Evolutionary conservation across 2,329 filamentous ascomycete species (phyloP).

Genomic region (Epichloe coenophiala): DNA sequence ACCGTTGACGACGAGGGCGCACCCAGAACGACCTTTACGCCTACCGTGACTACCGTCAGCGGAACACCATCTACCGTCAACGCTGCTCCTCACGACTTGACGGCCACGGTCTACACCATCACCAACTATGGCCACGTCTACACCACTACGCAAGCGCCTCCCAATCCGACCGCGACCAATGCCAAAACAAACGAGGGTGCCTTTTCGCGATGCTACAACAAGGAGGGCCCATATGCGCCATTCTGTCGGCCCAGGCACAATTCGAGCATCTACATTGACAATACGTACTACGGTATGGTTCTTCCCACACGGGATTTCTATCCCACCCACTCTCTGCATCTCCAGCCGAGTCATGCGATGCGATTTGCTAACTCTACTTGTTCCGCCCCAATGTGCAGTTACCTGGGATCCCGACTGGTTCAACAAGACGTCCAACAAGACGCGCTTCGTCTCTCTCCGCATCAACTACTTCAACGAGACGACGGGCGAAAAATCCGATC

Average conservation of each 20-base stretch:
- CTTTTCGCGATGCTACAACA: conserved; percentile 37
- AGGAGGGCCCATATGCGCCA: conserved; percentile 31
- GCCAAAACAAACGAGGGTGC: conserved; percentile 28
- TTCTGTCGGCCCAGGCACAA: conserved; percentile 36
- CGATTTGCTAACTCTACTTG: background rate
- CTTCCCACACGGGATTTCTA: background rate
- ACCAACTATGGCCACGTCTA: conserved; percentile 22
- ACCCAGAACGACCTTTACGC: conserved; percentile 34
- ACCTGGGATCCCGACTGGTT: conserved; percentile 44
- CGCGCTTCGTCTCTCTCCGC: conserved; percentile 20
- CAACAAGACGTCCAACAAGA: conserved; percentile 24
- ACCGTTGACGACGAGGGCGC: conserved; percentile 33
- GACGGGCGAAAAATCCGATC: conserved; percentile 22
- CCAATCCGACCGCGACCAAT: conserved; percentile 28
- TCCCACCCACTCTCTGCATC: background rate
- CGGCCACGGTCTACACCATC: conserved; percentile 28
- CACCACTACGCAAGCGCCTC: conserved; percentile 29
- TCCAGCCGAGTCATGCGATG: too few relatives aligned
- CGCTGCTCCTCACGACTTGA: conserved; percentile 32
- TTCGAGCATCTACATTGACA: conserved; percentile 29
- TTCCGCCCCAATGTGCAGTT: conserved; percentile 22
- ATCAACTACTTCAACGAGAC: conserved; percentile 27
- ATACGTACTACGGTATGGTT: conserved; percentile 37
- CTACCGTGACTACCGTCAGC: conserved; percentile 29
- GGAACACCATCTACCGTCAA: conserved; percentile 27